Conservation (phyloP, 192 early-diverging fungal genomes). For the Phycomyces blakesleeanus region DNA sequence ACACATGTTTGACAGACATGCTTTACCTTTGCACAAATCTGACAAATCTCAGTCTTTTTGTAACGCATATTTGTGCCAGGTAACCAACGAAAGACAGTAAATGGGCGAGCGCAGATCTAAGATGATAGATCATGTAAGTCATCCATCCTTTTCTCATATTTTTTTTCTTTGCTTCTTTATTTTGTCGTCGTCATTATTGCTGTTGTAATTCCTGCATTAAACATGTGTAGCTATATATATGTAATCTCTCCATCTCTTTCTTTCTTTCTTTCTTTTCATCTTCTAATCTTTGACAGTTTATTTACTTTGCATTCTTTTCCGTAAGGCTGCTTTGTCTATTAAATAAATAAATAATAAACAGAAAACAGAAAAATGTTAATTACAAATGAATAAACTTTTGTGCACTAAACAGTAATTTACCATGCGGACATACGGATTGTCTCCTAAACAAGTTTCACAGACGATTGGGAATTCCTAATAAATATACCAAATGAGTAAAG, state of each 20-base stretch:
- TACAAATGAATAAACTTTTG: no score
- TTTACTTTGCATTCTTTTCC: conserved; percentile 76
- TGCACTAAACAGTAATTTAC: conserved; percentile 55
- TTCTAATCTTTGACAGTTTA: no score
- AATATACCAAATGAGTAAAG: background rate
- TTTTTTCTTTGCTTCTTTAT: no score
- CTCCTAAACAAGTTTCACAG: conserved; percentile 96
- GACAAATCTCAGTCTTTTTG: conserved; percentile 98
- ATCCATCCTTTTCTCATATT: no score
- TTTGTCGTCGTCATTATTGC: no score
- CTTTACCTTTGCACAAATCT: conserved; percentile 96
- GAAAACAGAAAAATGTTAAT: no score
- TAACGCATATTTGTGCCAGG: conserved; percentile 93
- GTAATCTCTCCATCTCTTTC: no score
- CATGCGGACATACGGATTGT: conserved; percentile 99
- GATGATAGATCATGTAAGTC: background rate
- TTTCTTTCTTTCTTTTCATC: no score
- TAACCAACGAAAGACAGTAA: conserved; percentile 95
- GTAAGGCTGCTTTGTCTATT: conserved; percentile 65
- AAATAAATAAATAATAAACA: no score
- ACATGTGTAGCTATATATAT: no score
- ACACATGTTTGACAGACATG: conserved; percentile 98
- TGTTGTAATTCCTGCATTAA: no score
- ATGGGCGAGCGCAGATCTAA: conserved; percentile 81
- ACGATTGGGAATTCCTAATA: conserved; percentile 76